Percentiles rank a stretch among this genome's conserved stretches.
Conservation (phyloP, 495 filamentous ascomycete species). For the Penicillium soppii region DNA sequence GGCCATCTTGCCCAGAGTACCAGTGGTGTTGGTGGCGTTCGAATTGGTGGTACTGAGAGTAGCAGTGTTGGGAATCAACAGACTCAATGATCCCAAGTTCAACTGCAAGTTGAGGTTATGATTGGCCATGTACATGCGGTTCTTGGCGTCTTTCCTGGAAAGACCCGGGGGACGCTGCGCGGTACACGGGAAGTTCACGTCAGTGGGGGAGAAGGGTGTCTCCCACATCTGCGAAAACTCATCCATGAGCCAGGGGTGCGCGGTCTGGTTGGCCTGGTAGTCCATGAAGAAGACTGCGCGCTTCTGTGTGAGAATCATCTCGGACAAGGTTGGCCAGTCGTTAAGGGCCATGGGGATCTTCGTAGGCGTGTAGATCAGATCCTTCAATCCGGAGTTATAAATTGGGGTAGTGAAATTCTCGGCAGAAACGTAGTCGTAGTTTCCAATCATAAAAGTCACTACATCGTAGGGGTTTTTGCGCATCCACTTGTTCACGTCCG, state of each 20-base stretch:
- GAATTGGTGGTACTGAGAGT: conserved; percentile 66
- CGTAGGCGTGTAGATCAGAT: conserved; percentile 70
- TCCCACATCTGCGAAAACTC: conserved; percentile 69
- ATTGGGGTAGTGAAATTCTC: conserved; percentile 60
- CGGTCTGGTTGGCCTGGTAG: conserved; percentile 78
- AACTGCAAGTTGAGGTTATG: conserved; percentile 85
- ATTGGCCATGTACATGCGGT: conserved; percentile 83
- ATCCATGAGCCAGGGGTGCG: conserved; percentile 66
- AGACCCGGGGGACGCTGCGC: conserved; percentile 61
- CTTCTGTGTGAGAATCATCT: conserved; percentile 70
- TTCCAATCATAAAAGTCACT: conserved; percentile 86
- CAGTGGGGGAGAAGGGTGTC: conserved; percentile 63
- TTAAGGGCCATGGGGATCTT: conserved; percentile 65
- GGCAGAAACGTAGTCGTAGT: conserved; percentile 67
- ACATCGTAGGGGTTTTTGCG: conserved; percentile 78
- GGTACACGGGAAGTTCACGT: conserved; percentile 58
- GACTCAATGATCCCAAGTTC: conserved; percentile 52
- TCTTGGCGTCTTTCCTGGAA: conserved; percentile 44
- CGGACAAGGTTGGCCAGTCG: conserved; percentile 81
- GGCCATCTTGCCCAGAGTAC: conserved; percentile 70
- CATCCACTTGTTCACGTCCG: conserved; percentile 70
- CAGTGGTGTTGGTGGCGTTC: conserved; percentile 50
- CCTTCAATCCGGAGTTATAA: conserved; percentile 63
- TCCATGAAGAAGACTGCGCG: conserved; percentile 70
- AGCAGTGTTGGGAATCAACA: conserved; percentile 76